A percentile compares a stretch with the other conserved stretches of the same genome.
Evolutionary conservation across 345 rosid species (phyloP).

Genomic region (Turritis glabra): DNA sequence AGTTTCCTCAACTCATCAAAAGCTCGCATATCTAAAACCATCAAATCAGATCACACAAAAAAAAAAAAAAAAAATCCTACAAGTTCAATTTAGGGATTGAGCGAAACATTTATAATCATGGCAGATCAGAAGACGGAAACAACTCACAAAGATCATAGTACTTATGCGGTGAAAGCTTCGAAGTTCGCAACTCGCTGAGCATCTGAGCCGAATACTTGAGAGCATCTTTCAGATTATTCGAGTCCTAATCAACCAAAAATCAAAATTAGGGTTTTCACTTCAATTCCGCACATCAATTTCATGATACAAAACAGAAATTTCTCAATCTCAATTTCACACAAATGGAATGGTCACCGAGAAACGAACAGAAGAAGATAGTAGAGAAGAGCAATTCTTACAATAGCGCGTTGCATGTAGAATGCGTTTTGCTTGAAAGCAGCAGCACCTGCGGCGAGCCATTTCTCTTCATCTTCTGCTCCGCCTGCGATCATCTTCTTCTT

Average conservation of each 20-base stretch:
- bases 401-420: slow-evolving; percentile 96
- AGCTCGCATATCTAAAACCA: slow-evolving; percentile 79
- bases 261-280: slow-evolving; percentile 41
- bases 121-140: slow-evolving; percentile 29
- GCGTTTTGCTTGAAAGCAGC: slow-evolving; percentile 98
- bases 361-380: not conserved
- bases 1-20: slow-evolving; percentile 96
- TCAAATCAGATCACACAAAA: slow-evolving; percentile 20
- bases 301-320: not conserved
- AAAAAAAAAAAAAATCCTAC: not conserved
- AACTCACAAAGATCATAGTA: slow-evolving; percentile 90
- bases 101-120: slow-evolving; percentile 1
- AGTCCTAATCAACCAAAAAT: slow-evolving; percentile 52
- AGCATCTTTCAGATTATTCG: slow-evolving; percentile 95
- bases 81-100: not conserved
- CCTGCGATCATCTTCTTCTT: slow-evolving; percentile 67
- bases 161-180: slow-evolving; percentile 96
- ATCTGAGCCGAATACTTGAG: slow-evolving; percentile 98
- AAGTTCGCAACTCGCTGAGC: slow-evolving; percentile 96
- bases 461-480: slow-evolving; percentile 93
- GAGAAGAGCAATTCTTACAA: slow-evolving; percentile 51
- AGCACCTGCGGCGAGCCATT: slow-evolving; percentile 93
- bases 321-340: not conserved
- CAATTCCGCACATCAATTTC: not conserved
- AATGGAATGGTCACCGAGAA: slow-evolving; percentile 19